These are phyloP conservation scores for Hawksworthiomyces lignivorus DNA, from an alignment of 2,329 filamentous ascomycete genomes.

Conservation along the genomic window DNA sequence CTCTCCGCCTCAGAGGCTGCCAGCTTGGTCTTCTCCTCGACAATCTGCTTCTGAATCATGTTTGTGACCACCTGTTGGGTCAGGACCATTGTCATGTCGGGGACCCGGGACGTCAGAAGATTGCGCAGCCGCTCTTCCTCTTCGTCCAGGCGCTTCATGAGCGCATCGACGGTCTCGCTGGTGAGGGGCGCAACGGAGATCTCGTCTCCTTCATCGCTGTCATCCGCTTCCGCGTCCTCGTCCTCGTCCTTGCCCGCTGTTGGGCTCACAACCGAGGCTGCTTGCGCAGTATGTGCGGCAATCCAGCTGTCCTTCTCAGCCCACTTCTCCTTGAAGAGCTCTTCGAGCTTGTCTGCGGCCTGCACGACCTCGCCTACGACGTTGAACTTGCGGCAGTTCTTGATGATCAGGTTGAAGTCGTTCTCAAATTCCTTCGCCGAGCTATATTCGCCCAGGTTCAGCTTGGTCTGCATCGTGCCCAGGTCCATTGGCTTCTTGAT, in stretches of 20 bases:
- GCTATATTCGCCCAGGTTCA: constrained; percentile 70
- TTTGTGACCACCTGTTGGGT: constrained; percentile 55
- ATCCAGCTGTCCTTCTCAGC: constrained; percentile 74
- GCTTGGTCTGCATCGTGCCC: constrained; percentile 68
- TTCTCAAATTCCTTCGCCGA: constrained; percentile 78
- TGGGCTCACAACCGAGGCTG: constrained; percentile 4
- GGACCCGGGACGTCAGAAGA: constrained; percentile 41
- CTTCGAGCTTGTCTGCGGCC: constrained; percentile 65
- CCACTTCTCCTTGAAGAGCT: constrained; percentile 69
- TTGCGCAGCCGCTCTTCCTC: constrained; percentile 52
- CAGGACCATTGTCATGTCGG: constrained; percentile 45
- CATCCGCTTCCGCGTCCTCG: constrained; percentile 64
- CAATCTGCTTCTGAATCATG: constrained; percentile 63
- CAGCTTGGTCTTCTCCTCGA: constrained; percentile 62
- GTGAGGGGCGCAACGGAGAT: constrained; percentile 33
- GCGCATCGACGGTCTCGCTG: constrained; percentile 43
- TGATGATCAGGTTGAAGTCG: constrained; percentile 75
- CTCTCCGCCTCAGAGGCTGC: constrained; percentile 46
- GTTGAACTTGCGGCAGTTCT: constrained; percentile 92
- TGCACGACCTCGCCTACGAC: constrained; percentile 19
- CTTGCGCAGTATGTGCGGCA: constrained; percentile 46
- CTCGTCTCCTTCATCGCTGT: constrained; percentile 52
- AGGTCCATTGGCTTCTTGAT: constrained; percentile 98
- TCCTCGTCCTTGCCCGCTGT: constrained; percentile 59
- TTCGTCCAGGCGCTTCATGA: constrained; percentile 44